phyloP scores from a whole-genome alignment of 2,329 filamentous ascomycete genomes.

The Aspergillus fijiensis region DNA sequence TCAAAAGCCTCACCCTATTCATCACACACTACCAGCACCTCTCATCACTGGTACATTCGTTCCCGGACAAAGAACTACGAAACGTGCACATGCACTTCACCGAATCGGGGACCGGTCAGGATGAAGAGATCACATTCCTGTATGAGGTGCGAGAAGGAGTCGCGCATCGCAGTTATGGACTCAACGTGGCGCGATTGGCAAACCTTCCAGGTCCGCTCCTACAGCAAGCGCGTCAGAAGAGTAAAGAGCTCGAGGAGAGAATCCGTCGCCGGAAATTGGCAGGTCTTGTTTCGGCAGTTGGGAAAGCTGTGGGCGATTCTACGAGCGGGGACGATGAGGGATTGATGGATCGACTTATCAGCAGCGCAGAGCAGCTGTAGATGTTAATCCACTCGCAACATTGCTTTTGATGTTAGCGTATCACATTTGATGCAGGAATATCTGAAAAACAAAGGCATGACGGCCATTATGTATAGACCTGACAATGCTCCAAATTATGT shows the following conservation, averaged over 20 bases:
- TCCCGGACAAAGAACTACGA: conserved; percentile 63
- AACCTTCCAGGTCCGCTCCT: conserved; percentile 75
- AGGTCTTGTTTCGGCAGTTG: conserved; percentile 32
- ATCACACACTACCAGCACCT: conserved; percentile 97
- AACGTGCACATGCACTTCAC: conserved; percentile 96
- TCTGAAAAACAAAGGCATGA: background rate
- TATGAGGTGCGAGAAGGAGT: conserved; percentile 91
- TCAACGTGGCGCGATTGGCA: conserved; percentile 88
- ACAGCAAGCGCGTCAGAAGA: conserved; percentile 76
- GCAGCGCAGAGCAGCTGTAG: conserved; percentile 35
- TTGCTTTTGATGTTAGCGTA: background rate
- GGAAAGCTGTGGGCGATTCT: conserved; percentile 25
- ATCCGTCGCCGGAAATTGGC: conserved; percentile 63
- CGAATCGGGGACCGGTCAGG: conserved; percentile 52
- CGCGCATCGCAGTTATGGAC: conserved; percentile 87
- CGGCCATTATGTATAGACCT: background rate
- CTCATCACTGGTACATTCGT: conserved; percentile 67
- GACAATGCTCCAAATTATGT: background rate
- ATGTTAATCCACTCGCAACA: background rate
- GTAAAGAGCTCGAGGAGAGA: conserved; percentile 73
- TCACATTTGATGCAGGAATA: background rate
- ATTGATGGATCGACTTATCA: conserved; percentile 33
- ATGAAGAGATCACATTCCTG: conserved; percentile 85
- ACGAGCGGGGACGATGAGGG: conserved; percentile 19
- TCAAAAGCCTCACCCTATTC: conserved; percentile 80